Percentiles rank a stretch among this genome's conserved stretches.
phyloP scores from a whole-genome alignment of 805 yeast species.

The Candida parachauliodes region DNA sequence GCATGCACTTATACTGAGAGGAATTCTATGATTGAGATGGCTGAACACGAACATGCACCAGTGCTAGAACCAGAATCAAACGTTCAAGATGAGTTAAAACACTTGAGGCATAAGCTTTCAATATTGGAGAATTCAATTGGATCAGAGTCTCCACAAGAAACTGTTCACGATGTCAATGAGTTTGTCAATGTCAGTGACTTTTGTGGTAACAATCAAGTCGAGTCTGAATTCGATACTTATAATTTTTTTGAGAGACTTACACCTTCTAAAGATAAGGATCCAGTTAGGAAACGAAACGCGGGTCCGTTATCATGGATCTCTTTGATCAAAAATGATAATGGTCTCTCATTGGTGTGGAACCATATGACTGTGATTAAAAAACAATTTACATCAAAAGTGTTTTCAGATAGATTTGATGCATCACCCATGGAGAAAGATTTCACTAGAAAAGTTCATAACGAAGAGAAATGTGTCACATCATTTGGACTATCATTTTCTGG shows the following conservation, averaged over 20 bases:
- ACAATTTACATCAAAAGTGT: slow-evolving; percentile 4
- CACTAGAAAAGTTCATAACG: slow-evolving; percentile 11
- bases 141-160: slow-evolving; percentile 5
- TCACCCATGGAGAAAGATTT: slow-evolving; percentile 7
- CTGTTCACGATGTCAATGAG: not conserved
- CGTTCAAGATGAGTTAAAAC: slow-evolving; percentile 13
- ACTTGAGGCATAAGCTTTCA: slow-evolving; percentile 14
- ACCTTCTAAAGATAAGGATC: slow-evolving; percentile 21
- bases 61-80: not conserved
- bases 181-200: not conserved
- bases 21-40: not conserved
- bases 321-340: slow-evolving; percentile 25
- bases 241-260: slow-evolving; percentile 20
- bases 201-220: slow-evolving; percentile 13
- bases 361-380: slow-evolving; percentile 9
- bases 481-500: slow-evolving; percentile 28
- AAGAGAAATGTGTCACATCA: slow-evolving; percentile 6
- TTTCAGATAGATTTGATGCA: not conserved
- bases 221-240: slow-evolving; percentile 14
- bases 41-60: slow-evolving; percentile 1
- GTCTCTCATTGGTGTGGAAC: slow-evolving; percentile 13
- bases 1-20: slow-evolving; percentile 3
- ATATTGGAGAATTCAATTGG: slow-evolving; percentile 12
- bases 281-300: slow-evolving; percentile 21
- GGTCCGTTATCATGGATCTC: slow-evolving; percentile 33